Evolutionary conservation across 192 early-diverging fungal species (phyloP).

Genomic region (Spizellomyces punctatus): DNA sequence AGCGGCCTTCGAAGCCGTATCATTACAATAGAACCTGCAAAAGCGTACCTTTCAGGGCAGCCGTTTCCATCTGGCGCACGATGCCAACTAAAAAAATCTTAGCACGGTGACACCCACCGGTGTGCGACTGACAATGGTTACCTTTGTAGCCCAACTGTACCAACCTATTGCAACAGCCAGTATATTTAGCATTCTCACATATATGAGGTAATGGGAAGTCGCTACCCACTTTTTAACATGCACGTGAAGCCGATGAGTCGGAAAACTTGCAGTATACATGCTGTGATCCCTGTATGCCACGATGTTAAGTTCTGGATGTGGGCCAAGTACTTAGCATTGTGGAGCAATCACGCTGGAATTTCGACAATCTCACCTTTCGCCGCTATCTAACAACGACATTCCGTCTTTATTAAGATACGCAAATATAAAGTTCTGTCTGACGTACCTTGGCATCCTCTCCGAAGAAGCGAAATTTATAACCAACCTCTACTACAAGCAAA

Average conservation of each 20-base stretch:
- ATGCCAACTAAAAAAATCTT: constrained; percentile 63
- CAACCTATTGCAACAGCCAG: constrained; percentile 46
- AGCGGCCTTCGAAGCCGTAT: background rate
- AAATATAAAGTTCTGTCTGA: background rate
- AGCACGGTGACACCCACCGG: background rate
- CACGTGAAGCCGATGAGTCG: constrained; percentile 73
- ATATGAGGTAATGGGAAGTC: background rate
- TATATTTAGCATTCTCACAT: background rate
- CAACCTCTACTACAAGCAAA: constrained; percentile 85
- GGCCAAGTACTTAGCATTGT: constrained; percentile 1
- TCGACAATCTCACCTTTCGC: constrained; percentile 48
- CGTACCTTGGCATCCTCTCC: constrained; percentile 79
- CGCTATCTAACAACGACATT: constrained; percentile 51
- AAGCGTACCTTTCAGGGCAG: constrained; percentile 70
- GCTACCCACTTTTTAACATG: constrained; percentile 71
- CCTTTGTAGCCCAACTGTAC: constrained; percentile 78
- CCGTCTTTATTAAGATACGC: too few species aligned
- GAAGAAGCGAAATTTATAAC: constrained; percentile 95
- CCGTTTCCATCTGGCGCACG: constrained; percentile 82
- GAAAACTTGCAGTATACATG: constrained; percentile 81
- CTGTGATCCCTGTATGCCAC: constrained; percentile 77
- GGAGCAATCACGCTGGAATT: background rate
- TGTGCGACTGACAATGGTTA: background rate
- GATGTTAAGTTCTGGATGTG: constrained; percentile 68
- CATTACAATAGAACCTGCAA: background rate